Base-by-base conservation (phyloP, 495 filamentous ascomycete genomes). In the Penicillium riverlandense region DNA sequence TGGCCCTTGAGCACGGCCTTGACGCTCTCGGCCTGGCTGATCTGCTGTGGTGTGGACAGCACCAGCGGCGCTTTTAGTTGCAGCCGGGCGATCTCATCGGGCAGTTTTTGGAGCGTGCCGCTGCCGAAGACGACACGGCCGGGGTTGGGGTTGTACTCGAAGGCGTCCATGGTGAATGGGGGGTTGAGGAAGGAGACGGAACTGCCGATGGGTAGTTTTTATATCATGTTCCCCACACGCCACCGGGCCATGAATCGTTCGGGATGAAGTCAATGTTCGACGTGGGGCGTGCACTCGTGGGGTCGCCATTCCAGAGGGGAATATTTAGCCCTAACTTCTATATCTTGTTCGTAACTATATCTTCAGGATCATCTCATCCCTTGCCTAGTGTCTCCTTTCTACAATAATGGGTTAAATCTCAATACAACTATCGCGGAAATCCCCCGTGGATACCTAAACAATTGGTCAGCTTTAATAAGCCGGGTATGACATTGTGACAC, bases 101-200 rank as follows among this genome's bases (percentile, higher is more conserved):
- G 74, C 11, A 85, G 71, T 52, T 76, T 77, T 43, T 76, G 66
- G 31, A 84, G 57, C 13, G 77, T 80, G 31, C 77, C 79, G 50
- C 67, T 74, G 54, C 80, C 80, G 50, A 84, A 85, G 53, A 84
- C 63, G 43, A 84, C 72, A 5, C 80, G 75, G 44, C 71, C 69
- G 12, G 79, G 76, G 55, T 75, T 77, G 27, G 73, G 50, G 41
- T 71, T 79, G 65, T 83, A 84, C 48, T 78, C 79, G 57, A 84
- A 84, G 14, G 69, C 62, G 29, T 83, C 70, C 80, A 83, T 62
- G 32, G 10, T 22, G 22, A 4, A 22, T 22, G 22, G 22, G 22
- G 22, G 22, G 22, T 2, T 22, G 22, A 6, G 6, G 22, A 6
- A 22, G 6, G 22, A 22, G 22, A 22, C 22, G 22, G 22, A 22